phyloP scores from a whole-genome alignment of 2,329 filamentous ascomycete species.

The Purpureocillium takamizusanense region DNA sequence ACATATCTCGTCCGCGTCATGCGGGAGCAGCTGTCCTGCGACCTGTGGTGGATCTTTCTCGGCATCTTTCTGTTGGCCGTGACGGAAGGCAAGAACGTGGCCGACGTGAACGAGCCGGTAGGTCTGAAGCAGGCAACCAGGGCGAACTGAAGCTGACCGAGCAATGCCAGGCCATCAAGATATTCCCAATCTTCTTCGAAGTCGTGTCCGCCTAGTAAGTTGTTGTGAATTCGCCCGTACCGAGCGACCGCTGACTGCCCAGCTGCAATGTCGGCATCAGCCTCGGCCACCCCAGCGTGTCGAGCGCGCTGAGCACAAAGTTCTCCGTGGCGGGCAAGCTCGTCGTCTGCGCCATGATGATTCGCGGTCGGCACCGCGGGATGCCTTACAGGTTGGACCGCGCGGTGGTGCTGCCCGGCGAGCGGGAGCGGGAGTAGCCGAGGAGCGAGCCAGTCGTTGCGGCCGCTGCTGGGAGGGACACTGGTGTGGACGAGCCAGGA shows the following conservation, averaged over 20 bases:
- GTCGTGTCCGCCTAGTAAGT: conserved; percentile 23
- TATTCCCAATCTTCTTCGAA: conserved; percentile 24
- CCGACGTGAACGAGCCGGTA: too few species aligned
- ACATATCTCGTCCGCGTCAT: conserved; percentile 24
- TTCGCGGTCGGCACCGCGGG: conserved; percentile 25
- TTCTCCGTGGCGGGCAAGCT: conserved; percentile 25
- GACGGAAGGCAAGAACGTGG: too few species aligned
- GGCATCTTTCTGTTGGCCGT: too few species aligned
- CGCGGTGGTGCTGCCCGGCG: conserved; percentile 21
- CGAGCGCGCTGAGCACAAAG: conserved; percentile 18
- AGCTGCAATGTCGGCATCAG: conserved; percentile 27
- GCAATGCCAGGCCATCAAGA: conserved; percentile 16
- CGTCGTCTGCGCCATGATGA: conserved; percentile 27
- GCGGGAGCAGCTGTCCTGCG: conserved; percentile 29
- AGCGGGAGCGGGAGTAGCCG: conserved; percentile 3
- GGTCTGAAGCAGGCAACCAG: too few species aligned
- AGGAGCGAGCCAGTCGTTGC: too few species aligned
- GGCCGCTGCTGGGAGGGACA: too few species aligned
- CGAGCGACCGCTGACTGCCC: not conserved
- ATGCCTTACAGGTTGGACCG: conserved; percentile 24
- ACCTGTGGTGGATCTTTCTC: conserved; percentile 31
- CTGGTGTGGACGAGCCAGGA: too few species aligned
- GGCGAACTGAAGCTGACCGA: not conserved
- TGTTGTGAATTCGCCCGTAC: too few species aligned
- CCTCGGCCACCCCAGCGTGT: conserved; percentile 20